Percentiles rank a stretch among this genome's conserved stretches.
These are phyloP conservation scores for Chrysosporium queenslandicum DNA, from an alignment of 2,329 filamentous ascomycete genomes.

Conservation along the genomic window DNA sequence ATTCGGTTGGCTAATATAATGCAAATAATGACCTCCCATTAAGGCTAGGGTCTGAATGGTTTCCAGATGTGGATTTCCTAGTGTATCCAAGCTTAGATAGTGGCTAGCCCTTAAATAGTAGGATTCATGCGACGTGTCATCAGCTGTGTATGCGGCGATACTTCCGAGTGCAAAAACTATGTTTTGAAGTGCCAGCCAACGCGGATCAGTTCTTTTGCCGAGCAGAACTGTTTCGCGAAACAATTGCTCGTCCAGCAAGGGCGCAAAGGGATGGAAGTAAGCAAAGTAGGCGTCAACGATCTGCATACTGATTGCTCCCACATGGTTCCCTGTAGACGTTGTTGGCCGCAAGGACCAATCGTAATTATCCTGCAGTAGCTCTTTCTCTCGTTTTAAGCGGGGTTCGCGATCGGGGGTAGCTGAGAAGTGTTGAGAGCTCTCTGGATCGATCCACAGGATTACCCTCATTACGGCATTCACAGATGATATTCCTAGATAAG, in stretches of 20 bases:
- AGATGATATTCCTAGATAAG: constrained; percentile 64
- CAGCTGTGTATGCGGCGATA: constrained; percentile 53
- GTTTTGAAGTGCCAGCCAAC: constrained; percentile 64
- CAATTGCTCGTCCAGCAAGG: constrained; percentile 61
- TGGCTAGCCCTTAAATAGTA: constrained; percentile 61
- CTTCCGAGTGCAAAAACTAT: constrained; percentile 69
- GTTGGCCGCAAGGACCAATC: background rate
- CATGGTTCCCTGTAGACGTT: constrained; percentile 21
- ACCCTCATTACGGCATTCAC: constrained; percentile 65
- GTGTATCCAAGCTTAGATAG: constrained; percentile 55
- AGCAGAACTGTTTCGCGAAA: constrained; percentile 58
- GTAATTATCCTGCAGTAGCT: constrained; percentile 34
- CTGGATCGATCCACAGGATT: constrained; percentile 50
- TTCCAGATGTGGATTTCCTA: constrained; percentile 62
- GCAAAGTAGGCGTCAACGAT: constrained; percentile 69
- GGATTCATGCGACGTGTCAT: constrained; percentile 56
- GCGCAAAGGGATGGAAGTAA: constrained; percentile 60
- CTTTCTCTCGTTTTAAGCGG: constrained; percentile 28
- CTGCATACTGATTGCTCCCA: constrained; percentile 53
- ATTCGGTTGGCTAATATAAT: constrained; percentile 67
- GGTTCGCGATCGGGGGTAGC: constrained; percentile 32
- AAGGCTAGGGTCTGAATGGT: constrained; percentile 61
- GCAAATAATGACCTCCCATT: constrained; percentile 65
- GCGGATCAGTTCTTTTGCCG: constrained; percentile 53
- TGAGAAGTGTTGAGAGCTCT: constrained; percentile 40